Evolutionary conservation across 257 asterid species (phyloP), one percentile per base, ranked within the genome.

Genomic region (Voacanga thouarsii): DNA sequence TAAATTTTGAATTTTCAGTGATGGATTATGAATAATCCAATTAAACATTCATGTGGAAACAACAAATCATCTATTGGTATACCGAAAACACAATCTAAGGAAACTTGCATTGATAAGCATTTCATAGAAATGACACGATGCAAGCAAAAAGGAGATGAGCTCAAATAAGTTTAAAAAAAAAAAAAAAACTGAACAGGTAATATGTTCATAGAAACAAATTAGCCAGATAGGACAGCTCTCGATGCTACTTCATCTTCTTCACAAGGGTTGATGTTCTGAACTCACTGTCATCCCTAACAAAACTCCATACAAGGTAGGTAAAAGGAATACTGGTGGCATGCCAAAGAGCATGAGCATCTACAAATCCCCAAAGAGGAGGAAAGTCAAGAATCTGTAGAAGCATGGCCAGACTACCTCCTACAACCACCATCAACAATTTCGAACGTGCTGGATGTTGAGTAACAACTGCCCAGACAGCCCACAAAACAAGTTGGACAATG

Each of bases 311-410:
- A 3, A 92, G 82, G 81, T 87, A 92, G 67, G 94, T 84, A 33
- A 92, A 89, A 3, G 97, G 96, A 72, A 92, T 89, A 23, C 93
- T 87, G 49, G 94, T 86, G 81, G 94, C 98, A 28, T 90, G 98
- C 96, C 92, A 87, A 41, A 94, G 85, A 56, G 94, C 93, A 79
- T 90, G 97, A 80, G 98, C 96, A 69, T 94, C 98, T 0, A 90
- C 88, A 14, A 87, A 90, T 67, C 91, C 97, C 80, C 68, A 37
- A 72, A 80, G 88, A 0, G 98, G 97, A 55, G 98, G 96, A 81
- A 92, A 94, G 82, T 94, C 98, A n/a, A 82, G 88, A 65, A 89
- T 87, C 88, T 92, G 96, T 21, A 90, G 73, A 41, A 94, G 88
- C 89, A 88, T 84, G 41, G 90, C 92, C 0, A 90, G 71, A 67